These are phyloP conservation scores for Hygrophoropsis aurantiaca DNA, from an alignment of 768 basidiomycete genomes.

Conservation along the genomic window DNA sequence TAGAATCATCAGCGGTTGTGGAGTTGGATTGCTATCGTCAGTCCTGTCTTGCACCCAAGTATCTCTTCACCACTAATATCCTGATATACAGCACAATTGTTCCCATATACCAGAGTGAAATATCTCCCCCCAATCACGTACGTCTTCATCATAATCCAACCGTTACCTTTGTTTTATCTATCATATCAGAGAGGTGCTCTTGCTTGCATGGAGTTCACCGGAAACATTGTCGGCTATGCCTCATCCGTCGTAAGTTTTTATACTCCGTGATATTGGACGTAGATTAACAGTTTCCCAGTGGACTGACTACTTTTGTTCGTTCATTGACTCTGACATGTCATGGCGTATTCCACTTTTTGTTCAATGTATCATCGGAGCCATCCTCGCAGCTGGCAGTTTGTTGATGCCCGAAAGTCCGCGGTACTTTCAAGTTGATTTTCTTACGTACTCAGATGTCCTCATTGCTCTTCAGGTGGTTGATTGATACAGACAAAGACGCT, in stretches of 20 bases:
- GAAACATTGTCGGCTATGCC: slow-evolving; percentile 89
- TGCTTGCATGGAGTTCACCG: slow-evolving; percentile 95
- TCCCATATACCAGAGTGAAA: slow-evolving; percentile 94
- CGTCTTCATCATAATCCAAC: slow-evolving; percentile 16
- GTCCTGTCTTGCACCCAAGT: slow-evolving; percentile 26
- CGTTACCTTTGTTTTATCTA: slow-evolving; percentile 3
- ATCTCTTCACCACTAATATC: slow-evolving; percentile 5
- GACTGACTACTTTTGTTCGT: slow-evolving; percentile 94
- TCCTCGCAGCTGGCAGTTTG: slow-evolving; percentile 78
- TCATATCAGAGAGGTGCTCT: slow-evolving; percentile 73
- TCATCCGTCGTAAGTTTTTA: slow-evolving; percentile 73
- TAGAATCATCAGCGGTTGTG: slow-evolving; percentile 80
- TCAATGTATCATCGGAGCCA: slow-evolving; percentile 82
- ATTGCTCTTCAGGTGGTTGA: slow-evolving; percentile 65
- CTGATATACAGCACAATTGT: slow-evolving; percentile 72
- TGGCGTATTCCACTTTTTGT: slow-evolving; percentile 90
- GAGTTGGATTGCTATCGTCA: slow-evolving; percentile 86
- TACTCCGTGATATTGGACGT: neutral
- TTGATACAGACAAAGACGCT: slow-evolving; percentile 80
- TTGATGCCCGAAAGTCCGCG: slow-evolving; percentile 90
- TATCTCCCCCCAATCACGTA: slow-evolving; percentile 89
- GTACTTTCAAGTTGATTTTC: slow-evolving; percentile 30
- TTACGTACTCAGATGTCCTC: neutral
- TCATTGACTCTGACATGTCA: slow-evolving; percentile 78
- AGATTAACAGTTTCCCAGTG: slow-evolving; percentile 49